Conservation (phyloP, 306 rosid species). For the Inga laurina region DNA sequence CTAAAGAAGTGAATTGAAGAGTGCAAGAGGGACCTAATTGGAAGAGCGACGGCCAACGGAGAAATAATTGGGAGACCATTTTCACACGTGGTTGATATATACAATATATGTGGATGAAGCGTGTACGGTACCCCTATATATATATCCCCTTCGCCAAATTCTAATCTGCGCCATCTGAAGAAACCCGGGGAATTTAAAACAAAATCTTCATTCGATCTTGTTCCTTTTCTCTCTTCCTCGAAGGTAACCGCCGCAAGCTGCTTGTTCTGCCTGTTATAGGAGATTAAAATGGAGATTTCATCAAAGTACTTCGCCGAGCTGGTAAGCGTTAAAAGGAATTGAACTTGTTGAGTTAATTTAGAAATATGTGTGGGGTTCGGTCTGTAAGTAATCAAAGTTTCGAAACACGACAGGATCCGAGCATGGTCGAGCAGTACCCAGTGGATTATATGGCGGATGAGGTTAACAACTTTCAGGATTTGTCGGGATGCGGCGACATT, state of each 20-base stretch:
- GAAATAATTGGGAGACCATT: neutral
- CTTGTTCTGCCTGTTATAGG: neutral
- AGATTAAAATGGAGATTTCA: slow-evolving; percentile 29
- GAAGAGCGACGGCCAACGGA: slow-evolving; percentile 27
- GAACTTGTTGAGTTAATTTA: neutral
- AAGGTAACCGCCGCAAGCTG: slow-evolving; percentile 3
- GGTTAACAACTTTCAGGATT: slow-evolving; percentile 22
- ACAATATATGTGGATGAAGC: slow-evolving; percentile 20
- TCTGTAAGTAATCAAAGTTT: neutral
- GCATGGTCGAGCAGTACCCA: slow-evolving; percentile 28
- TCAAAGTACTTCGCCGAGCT: slow-evolving; percentile 39
- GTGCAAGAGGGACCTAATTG: neutral
- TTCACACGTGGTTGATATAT: slow-evolving; percentile 40
- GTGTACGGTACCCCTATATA: slow-evolving; percentile 32
- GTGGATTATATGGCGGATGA: slow-evolving; percentile 28
- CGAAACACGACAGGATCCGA: slow-evolving; percentile 30
- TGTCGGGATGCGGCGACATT: slow-evolving; percentile 8
- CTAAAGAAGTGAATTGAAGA: slow-evolving; percentile 13
- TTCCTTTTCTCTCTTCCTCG: slow-evolving; percentile 4
- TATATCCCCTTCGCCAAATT: neutral
- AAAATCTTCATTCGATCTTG: neutral
- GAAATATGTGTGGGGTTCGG: neutral
- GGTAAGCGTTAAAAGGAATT: slow-evolving; percentile 33
- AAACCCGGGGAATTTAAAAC: neutral
- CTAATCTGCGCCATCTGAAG: slow-evolving; percentile 7